Conservation (phyloP, 2,329 filamentous ascomycete genomes). For the Ophiostoma perfectum region DNA sequence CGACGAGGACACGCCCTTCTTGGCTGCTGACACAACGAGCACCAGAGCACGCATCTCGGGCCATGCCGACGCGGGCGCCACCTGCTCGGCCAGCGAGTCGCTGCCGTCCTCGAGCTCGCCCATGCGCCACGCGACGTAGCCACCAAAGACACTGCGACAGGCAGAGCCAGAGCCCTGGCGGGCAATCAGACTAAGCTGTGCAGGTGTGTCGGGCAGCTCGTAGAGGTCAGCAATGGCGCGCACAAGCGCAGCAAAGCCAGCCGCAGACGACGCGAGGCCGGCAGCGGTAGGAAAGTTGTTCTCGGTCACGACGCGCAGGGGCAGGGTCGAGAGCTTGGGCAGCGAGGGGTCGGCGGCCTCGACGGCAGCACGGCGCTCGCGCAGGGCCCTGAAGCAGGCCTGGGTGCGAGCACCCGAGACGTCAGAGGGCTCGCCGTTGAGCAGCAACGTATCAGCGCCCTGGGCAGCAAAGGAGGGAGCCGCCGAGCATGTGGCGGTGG, state of each 20-base stretch:
- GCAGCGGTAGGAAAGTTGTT: slow-evolving; percentile 99
- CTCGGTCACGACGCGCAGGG: slow-evolving; percentile 82
- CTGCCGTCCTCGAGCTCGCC: slow-evolving; percentile 70
- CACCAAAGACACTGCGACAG: slow-evolving; percentile 87
- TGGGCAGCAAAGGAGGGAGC: slow-evolving; percentile 48
- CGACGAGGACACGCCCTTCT: slow-evolving; percentile 91
- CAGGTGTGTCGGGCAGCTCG: slow-evolving; percentile 70
- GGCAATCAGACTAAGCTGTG: slow-evolving; percentile 81
- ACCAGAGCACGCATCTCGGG: slow-evolving; percentile 89
- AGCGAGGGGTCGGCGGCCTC: slow-evolving; percentile 67
- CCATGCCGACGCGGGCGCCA: slow-evolving; percentile 88
- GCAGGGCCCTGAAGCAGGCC: slow-evolving; percentile 84
- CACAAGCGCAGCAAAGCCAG: slow-evolving; percentile 65
- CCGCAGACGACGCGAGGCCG: slow-evolving; percentile 70
- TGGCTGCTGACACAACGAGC: slow-evolving; percentile 84
- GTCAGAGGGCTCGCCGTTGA: slow-evolving; percentile 80
- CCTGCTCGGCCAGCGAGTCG: slow-evolving; percentile 82
- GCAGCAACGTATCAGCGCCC: slow-evolving; percentile 63
- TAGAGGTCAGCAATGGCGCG: slow-evolving; percentile 90
- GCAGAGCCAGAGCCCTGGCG: slow-evolving; percentile 92
- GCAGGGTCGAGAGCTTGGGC: slow-evolving; percentile 72
- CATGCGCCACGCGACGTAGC: slow-evolving; percentile 92
- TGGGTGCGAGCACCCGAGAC: slow-evolving; percentile 86
- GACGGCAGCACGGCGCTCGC: slow-evolving; percentile 67
- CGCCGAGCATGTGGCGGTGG: slow-evolving; percentile 84